phyloP scores from a whole-genome alignment of 2,329 filamentous ascomycete species.

The Tolypocladium endophyticum region DNA sequence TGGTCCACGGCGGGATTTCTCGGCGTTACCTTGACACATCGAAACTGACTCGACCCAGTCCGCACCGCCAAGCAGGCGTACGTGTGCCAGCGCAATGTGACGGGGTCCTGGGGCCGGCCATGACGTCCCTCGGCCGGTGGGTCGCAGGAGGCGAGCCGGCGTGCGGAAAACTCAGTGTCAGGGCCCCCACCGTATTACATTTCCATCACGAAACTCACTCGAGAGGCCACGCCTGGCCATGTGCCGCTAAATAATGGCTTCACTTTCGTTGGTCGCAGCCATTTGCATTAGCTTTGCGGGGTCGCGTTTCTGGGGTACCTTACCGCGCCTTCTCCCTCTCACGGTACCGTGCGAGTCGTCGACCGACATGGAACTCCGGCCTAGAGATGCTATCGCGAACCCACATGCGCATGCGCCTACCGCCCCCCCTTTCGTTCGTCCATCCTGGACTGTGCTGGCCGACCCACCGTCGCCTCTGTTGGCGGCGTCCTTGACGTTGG shows the following conservation, averaged over 20 bases:
- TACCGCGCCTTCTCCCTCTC: background rate
- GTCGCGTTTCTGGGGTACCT: background rate
- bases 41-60: conserved; percentile 6
- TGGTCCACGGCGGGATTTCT: conserved; percentile 1
- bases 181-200: background rate
- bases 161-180: background rate
- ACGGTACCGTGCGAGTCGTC: background rate
- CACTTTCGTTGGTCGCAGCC: background rate
- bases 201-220: background rate
- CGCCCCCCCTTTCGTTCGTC: background rate
- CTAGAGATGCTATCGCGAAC: background rate
- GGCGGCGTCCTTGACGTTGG: background rate
- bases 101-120: background rate
- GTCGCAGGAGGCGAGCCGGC: background rate
- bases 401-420: background rate
- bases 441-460: background rate
- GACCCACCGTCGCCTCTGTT: background rate
- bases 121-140: background rate
- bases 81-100: background rate
- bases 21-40: conserved; percentile 8
- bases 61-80: no score
- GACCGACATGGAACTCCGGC: background rate
- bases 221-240: background rate
- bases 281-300: background rate
- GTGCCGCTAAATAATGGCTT: background rate